Percentiles rank a stretch among this genome's conserved stretches.
Evolutionary conservation across 1,139 yeast genomes (phyloP).

Genomic region (Scheffersomyces parashehatae): DNA sequence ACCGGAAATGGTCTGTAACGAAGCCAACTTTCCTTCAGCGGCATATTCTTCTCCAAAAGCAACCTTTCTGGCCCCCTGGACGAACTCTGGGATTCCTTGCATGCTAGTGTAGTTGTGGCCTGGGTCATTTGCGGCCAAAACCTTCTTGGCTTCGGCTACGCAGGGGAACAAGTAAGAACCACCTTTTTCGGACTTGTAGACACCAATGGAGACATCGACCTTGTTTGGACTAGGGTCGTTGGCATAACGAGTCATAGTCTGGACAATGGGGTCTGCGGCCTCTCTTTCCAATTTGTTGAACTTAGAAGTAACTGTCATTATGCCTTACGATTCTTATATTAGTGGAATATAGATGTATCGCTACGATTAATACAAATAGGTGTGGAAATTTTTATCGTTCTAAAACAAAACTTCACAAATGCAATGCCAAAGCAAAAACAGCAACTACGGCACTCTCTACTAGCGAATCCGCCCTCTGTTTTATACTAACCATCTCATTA

Average conservation of each 20-base stretch:
- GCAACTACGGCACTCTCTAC: too few species aligned
- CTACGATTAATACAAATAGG: too few species aligned
- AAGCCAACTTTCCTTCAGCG: slow-evolving; percentile 29
- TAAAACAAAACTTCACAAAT: too few species aligned
- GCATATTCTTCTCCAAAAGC: slow-evolving; percentile 33
- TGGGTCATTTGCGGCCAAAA: slow-evolving; percentile 34
- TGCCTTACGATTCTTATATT: neutral
- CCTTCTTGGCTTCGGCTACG: slow-evolving; percentile 36
- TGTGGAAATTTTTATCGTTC: too few species aligned
- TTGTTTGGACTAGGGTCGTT: slow-evolving; percentile 32
- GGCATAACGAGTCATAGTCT: slow-evolving; percentile 26
- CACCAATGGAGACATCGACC: slow-evolving; percentile 46
- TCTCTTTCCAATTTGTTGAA: slow-evolving; percentile 27
- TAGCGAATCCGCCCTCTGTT: too few species aligned
- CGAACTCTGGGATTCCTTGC: slow-evolving; percentile 43
- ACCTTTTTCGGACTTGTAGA: slow-evolving; percentile 42
- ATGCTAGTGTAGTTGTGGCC: slow-evolving; percentile 48
- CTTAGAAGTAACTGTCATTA: slow-evolving; percentile 13
- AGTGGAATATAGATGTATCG: too few species aligned
- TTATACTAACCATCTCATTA: too few species aligned
- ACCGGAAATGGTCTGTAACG: slow-evolving; percentile 46
- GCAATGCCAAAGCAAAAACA: too few species aligned
- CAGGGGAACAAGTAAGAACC: slow-evolving; percentile 39
- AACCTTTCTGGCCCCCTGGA: slow-evolving; percentile 34
- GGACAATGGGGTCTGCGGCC: slow-evolving; percentile 40